These are phyloP conservation scores for Metschnikowia bowlesiae DNA, from an alignment of 805 yeast species.

Conservation along the genomic window DNA sequence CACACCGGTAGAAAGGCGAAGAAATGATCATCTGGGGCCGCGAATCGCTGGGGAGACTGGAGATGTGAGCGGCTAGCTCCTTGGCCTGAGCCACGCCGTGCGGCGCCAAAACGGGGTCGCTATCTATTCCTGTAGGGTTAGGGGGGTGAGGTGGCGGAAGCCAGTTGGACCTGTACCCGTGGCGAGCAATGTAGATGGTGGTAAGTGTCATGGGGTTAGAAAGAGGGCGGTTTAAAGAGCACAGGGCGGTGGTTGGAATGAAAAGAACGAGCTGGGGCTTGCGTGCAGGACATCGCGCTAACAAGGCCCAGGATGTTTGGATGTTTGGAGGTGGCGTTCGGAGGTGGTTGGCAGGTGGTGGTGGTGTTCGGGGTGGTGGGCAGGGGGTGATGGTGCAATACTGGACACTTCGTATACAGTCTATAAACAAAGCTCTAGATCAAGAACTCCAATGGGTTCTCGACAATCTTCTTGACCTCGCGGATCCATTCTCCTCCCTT, in stretches of 20 bases:
- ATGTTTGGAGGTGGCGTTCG: too few relatives aligned
- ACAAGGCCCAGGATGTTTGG: too few relatives aligned
- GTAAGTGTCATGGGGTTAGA: constrained; percentile 25
- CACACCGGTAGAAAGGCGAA: constrained; percentile 87
- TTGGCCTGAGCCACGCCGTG: constrained; percentile 87
- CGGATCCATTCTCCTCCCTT: constrained; percentile 95
- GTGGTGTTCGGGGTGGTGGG: too few relatives aligned
- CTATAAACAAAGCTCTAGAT: constrained; percentile 25
- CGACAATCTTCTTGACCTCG: constrained; percentile 84
- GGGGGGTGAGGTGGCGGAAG: constrained; percentile 65
- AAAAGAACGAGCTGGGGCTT: neutral
- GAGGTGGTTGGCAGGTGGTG: too few relatives aligned
- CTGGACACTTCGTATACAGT: neutral
- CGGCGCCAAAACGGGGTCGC: constrained; percentile 83
- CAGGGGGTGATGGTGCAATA: neutral
- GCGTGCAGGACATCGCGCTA: neutral
- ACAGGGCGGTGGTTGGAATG: too few relatives aligned
- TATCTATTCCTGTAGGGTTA: constrained; percentile 83
- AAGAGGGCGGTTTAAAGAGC: too few relatives aligned
- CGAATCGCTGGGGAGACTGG: constrained; percentile 43
- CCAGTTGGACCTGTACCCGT: constrained; percentile 92
- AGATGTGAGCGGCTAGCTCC: constrained; percentile 63
- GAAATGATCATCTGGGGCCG: constrained; percentile 68
- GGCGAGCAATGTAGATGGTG: constrained; percentile 71
- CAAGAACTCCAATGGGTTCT: constrained; percentile 92